Conservation (phyloP, 2,329 filamentous ascomycete genomes). For the Xylaria arbuscula region DNA sequence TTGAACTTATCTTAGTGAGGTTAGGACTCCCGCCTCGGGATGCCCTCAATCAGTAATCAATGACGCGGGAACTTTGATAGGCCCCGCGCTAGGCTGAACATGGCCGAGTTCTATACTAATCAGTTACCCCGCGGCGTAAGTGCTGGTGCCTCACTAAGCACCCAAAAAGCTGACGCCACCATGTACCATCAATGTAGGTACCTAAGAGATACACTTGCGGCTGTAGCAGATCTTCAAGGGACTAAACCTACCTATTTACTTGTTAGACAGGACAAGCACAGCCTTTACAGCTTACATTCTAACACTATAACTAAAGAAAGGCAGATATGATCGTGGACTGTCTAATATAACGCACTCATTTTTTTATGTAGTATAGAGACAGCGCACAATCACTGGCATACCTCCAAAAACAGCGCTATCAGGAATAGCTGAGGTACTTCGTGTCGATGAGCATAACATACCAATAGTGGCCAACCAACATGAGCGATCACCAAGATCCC, state of each 20-base stretch:
- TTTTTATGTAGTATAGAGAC: conserved; percentile 1
- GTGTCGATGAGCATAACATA: conserved; percentile 33
- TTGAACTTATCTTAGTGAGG: too few relatives aligned
- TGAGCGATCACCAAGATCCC: conserved; percentile 33
- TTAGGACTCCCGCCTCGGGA: not conserved
- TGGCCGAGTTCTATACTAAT: not conserved
- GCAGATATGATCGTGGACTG: not conserved
- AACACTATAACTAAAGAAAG: not conserved
- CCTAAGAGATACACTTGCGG: not conserved
- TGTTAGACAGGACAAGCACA: not conserved
- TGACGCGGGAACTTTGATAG: not conserved
- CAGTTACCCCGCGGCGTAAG: conserved; percentile 8
- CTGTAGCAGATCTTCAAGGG: not conserved
- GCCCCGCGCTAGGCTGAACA: conserved; percentile 16
- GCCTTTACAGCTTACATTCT: not conserved
- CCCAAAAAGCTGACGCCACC: conserved; percentile 22
- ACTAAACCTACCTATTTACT: not conserved
- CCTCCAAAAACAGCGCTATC: not conserved
- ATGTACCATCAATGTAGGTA: not conserved
- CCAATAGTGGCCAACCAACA: not conserved
- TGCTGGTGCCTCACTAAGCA: conserved; percentile 29
- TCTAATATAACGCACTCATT: not conserved
- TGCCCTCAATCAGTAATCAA: conserved; percentile 1
- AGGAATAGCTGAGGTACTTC: not conserved
- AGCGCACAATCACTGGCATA: not conserved